A percentile compares a stretch with the other conserved stretches of the same genome.
Conservation (phyloP, 2,329 filamentous ascomycete genomes). For the Pseudohalonectria lignicola region DNA sequence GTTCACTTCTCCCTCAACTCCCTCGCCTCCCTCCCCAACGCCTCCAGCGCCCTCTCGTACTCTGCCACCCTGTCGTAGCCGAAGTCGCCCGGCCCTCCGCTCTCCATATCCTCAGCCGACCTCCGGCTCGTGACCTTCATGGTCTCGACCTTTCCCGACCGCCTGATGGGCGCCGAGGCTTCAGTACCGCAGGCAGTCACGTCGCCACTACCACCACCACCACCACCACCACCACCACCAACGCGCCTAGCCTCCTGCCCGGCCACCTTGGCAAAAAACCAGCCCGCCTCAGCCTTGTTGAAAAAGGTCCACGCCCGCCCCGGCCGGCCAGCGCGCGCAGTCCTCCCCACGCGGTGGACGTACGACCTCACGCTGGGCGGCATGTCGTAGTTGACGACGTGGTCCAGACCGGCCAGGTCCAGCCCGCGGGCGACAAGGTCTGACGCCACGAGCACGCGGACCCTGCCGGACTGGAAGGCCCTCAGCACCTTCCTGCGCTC, state of each 20-base stretch:
- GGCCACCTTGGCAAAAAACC: slow-evolving; percentile 84
- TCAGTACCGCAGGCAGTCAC: not conserved
- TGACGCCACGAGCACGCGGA: slow-evolving; percentile 75
- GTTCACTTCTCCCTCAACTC: slow-evolving; percentile 13
- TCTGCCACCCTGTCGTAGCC: slow-evolving; percentile 30
- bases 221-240: slow-evolving; percentile 34
- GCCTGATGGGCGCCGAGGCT: slow-evolving; percentile 20
- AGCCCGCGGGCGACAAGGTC: slow-evolving; percentile 90
- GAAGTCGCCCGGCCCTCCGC: slow-evolving; percentile 18
- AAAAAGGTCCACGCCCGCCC: slow-evolving; percentile 84
- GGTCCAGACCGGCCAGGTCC: slow-evolving; percentile 66
- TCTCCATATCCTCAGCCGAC: slow-evolving; percentile 20
- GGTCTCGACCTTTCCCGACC: slow-evolving; percentile 33
- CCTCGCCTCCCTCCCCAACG: slow-evolving; percentile 51
- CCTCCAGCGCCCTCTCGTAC: slow-evolving; percentile 48
- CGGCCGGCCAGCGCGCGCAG: slow-evolving; percentile 65
- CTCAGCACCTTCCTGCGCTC: slow-evolving; percentile 56
- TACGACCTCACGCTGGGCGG: slow-evolving; percentile 73
- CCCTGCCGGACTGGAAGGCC: slow-evolving; percentile 49
- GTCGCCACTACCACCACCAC: not conserved
- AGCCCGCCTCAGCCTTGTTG: slow-evolving; percentile 69
- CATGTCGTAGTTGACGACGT: slow-evolving; percentile 91
- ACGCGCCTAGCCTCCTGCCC: slow-evolving; percentile 32
- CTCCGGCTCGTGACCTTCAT: slow-evolving; percentile 34
- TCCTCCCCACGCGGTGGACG: slow-evolving; percentile 84